Evolutionary conservation across 2,329 filamentous ascomycete genomes (phyloP), one percentile per base, ranked within the genome.

Genomic region (Colletotrichum truncatum): DNA sequence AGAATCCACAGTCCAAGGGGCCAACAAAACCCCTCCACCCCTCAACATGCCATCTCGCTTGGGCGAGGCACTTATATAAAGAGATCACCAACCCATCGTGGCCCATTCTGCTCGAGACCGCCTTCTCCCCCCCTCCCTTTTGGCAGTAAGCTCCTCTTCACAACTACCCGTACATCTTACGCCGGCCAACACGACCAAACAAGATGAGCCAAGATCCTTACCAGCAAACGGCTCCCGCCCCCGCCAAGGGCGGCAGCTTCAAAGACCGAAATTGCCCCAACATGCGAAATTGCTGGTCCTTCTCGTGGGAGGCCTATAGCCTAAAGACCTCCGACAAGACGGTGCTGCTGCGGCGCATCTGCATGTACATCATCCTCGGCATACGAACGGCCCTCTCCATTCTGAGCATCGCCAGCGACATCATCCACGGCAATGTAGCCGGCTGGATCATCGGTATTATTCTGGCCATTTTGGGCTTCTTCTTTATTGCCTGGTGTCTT

Each of bases 401-500:
- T 25, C 10, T 64, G 6, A 49, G 38, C 59, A 23, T 66, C 48
- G 18, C 48, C 23, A 12, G 38, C 45, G 43, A 53, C 45, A 9
- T 48, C 43, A 32, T 32, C 6, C 16, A 18, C 23, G 28, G 21
- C 11, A 38, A 41, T 12, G 23, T 64, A 51, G 25, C 11, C 43
- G 26, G 51, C 14, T 45, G 56, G 34, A 48, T 58, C 18, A 14
- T 66, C 16, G 64, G 60, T 16, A 34, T 53, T 43, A 51, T 64
- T 28, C 32, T 63, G 12, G 52, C 49, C 6, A 38, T 64, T 23
- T 8, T 64, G 14, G 51, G 52, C 2, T 66, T 64, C 32, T 34
- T 66, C 36, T 64, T 53, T 25, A 48, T 66, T 12, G 64, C 59
- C 6, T 66, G 64, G 64, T 57, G 59, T 6, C 52, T 66, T 14